Conservation (phyloP, 257 asterid species). For the Nicotiana tomentosiformis region DNA sequence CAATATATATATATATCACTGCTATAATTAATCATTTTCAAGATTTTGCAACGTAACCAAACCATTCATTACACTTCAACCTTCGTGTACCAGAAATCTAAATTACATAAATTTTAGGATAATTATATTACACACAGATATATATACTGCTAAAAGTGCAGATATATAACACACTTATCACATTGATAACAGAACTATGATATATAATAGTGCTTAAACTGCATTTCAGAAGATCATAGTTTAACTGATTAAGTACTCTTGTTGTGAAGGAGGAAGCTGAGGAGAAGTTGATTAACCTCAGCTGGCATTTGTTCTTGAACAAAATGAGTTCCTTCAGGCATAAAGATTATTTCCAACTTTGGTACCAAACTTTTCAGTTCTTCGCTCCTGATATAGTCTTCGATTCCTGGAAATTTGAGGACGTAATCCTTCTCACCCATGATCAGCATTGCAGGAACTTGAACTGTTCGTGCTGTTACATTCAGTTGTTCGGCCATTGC, state of each 20-base stretch:
- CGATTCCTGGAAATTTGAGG: conserved; percentile 12
- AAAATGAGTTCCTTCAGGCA: conserved; percentile 69
- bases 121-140: no score
- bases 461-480: conserved; percentile 25
- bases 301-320: conserved; percentile 63
- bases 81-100: background rate
- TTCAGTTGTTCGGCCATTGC: conserved; percentile 17
- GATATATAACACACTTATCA: background rate
- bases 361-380: conserved; percentile 35
- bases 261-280: conserved; percentile 29
- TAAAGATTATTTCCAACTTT: conserved; percentile 41
- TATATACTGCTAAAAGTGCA: background rate
- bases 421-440: conserved; percentile 73
- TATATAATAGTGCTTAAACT: no score
- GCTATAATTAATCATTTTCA: background rate
- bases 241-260: conserved; percentile 8
- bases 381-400: conserved; percentile 44
- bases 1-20: no score
- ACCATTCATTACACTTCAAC: background rate
- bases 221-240: background rate
- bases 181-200: background rate
- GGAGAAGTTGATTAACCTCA: conserved; percentile 39
- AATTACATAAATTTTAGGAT: background rate
- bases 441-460: conserved; percentile 53
- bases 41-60: background rate